Conservation (phyloP, 2,329 filamentous ascomycete species). For the Akanthomyces lecanii region DNA sequence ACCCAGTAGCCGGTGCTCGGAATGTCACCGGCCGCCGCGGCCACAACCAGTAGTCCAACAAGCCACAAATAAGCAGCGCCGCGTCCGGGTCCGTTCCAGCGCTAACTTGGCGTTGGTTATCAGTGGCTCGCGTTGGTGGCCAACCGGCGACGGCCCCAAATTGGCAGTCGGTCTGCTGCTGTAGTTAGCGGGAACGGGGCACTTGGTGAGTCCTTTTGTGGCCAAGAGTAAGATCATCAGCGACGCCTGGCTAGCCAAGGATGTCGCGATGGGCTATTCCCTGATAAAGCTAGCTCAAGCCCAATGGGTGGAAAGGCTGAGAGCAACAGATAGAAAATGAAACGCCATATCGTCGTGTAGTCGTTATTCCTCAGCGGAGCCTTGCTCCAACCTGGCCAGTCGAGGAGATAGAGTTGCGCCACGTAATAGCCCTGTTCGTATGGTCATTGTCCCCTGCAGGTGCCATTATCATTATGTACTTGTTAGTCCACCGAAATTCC, state of each 20-base stretch:
- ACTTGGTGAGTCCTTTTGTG: background rate
- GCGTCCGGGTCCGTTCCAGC: background rate
- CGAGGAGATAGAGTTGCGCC: constrained; percentile 10
- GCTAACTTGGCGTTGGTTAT: background rate
- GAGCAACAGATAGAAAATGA: background rate
- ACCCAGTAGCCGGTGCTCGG: background rate
- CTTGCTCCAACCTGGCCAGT: background rate
- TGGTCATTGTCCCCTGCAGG: background rate
- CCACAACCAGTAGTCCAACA: background rate
- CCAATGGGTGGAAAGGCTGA: background rate
- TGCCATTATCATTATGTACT: background rate
- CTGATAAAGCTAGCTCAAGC: background rate
- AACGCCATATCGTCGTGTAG: background rate
- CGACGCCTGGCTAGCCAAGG: too few relatives aligned
- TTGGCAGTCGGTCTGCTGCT: background rate
- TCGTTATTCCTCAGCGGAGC: background rate
- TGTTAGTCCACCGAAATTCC: background rate
- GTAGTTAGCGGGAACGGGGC: too few relatives aligned
- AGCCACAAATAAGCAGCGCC: background rate
- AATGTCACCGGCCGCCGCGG: background rate
- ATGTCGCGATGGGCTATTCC: background rate
- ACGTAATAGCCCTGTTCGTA: background rate
- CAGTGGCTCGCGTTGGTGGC: background rate
- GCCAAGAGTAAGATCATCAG: background rate
- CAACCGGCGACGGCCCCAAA: background rate